Base-by-base conservation (phyloP, 1,284 basidiomycete species). In the Blastosporella zonata region DNA sequence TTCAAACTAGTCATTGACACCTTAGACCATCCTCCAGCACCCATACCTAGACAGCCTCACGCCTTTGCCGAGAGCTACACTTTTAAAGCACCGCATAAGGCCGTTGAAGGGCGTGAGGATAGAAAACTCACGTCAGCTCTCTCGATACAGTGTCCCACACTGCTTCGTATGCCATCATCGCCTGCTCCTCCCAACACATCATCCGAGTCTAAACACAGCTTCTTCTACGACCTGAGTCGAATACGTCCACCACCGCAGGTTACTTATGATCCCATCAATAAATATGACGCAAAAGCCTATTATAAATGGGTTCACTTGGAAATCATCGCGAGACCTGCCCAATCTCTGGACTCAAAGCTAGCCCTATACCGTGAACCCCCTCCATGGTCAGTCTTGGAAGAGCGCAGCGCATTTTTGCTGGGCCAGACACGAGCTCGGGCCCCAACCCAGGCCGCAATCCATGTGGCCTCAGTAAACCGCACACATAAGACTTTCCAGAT, bases 341-440 rank as follows among this genome's bases (percentile, higher is more conserved):
- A 25, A 21, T 18, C 12, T 3, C 36, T 54, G 15, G 60, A 65
- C 33, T 55, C 65, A 17, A 53, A 56, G 10, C 62, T 76, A 20
- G 73, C 71, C 65, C 70, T 80, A 17, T 75, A 68, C 55, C 74
- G 78, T 6, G 49, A 59, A 1, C 60, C 59, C 29, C 56, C 58
- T 10, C 33, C 55, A n/a, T 60, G 59, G 59, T 42, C 20, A 37
- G n/a, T 18, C 3, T 38, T 59, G 35, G 53, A 54, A 18, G 33
- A 39, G 20, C 21, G 28, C 18, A 46, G 40, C 41, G 25, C 34
- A n/a, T 18, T 17, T n/a, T 27, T 48, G 31, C 45, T 25, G 15
- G 43, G 36, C 8, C 33, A 36, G 29, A 28, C n/a, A 8, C 33
- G 42, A 2, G 25, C 28, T 21, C 48, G 41, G 36, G 10, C 37